These are phyloP conservation scores for Emericellopsis terricola DNA, from an alignment of 495 filamentous ascomycete species.

Conservation along the genomic window DNA sequence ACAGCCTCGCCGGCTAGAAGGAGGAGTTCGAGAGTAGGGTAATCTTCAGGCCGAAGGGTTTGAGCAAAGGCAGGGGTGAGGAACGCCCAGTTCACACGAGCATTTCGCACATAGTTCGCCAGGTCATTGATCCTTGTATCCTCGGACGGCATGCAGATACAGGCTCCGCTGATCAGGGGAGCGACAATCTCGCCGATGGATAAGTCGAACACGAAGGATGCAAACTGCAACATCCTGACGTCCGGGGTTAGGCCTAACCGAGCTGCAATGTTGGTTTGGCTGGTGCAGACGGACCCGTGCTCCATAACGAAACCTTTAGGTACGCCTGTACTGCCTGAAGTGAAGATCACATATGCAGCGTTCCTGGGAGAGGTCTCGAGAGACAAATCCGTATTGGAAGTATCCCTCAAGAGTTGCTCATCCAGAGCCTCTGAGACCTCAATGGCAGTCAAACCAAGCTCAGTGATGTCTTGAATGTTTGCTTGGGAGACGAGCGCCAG, in stretches of 20 bases:
- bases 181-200: conserved; percentile 49
- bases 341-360: background rate
- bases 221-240: conserved; percentile 41
- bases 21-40: conserved; percentile 21
- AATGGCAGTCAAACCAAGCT: background rate
- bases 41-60: conserved; percentile 16
- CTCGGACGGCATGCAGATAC: conserved; percentile 29
- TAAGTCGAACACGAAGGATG: conserved; percentile 51
- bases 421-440: background rate
- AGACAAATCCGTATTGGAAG: background rate
- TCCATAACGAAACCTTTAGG: conserved; percentile 1
- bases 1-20: background rate
- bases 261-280: background rate
- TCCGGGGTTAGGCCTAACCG: background rate
- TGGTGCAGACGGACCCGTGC: conserved; percentile 1
- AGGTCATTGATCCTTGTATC: conserved; percentile 19
- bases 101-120: conserved; percentile 19
- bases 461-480: conserved; percentile 23
- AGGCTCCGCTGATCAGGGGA: conserved; percentile 35
- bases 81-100: conserved; percentile 29
- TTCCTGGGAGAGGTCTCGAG: background rate
- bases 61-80: conserved; percentile 25
- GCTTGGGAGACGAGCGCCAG: background rate
- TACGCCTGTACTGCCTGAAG: background rate
- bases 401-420: background rate